Evolutionary conservation across 352 stramenopile species (phyloP).

Genomic region (Globisporangium carolinianum): DNA sequence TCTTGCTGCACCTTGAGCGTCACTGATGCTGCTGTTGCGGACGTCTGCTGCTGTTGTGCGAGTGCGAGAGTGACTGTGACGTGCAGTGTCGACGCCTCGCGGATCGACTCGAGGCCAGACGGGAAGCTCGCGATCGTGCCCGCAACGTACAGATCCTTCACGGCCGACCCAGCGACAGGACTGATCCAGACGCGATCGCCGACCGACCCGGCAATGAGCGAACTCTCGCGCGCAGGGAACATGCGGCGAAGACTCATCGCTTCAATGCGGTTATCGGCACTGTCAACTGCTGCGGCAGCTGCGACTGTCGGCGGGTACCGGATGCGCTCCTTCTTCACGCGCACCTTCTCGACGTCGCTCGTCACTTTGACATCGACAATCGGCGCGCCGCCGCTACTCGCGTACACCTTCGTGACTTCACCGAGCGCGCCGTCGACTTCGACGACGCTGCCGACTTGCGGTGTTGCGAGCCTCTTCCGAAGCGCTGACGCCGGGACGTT

Average conservation of each 20-base stretch:
- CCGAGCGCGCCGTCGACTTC: constrained; percentile 56
- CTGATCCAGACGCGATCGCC: constrained; percentile 64
- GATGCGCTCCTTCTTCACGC: constrained; percentile 45
- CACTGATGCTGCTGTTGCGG: constrained; percentile 3
- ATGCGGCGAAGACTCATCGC: constrained; percentile 68
- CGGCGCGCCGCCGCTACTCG: constrained; percentile 5
- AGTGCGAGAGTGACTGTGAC: constrained; percentile 50
- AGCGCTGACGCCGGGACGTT: constrained; percentile 40
- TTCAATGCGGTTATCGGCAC: constrained; percentile 31
- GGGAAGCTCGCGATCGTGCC: constrained; percentile 62
- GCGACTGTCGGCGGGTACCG: constrained; percentile 26
- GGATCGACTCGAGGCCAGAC: constrained; percentile 40
- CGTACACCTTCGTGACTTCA: constrained; percentile 47
- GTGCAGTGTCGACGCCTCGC: constrained; percentile 31
- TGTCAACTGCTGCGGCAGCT: not conserved
- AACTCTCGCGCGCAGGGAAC: constrained; percentile 59
- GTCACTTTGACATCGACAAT: constrained; percentile 49
- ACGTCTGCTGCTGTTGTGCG: constrained; percentile 6
- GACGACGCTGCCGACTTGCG: constrained; percentile 67
- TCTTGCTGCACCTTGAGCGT: constrained; percentile 57
- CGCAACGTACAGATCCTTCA: constrained; percentile 39
- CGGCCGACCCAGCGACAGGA: constrained; percentile 17
- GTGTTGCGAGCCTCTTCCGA: constrained; percentile 23
- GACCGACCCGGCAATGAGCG: constrained; percentile 35
- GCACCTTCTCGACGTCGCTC: constrained; percentile 40